Evolutionary conservation across 1,139 yeast species (phyloP), one percentile per base, ranked within the genome.

Genomic region (Saccharomyces pastorianus): DNA sequence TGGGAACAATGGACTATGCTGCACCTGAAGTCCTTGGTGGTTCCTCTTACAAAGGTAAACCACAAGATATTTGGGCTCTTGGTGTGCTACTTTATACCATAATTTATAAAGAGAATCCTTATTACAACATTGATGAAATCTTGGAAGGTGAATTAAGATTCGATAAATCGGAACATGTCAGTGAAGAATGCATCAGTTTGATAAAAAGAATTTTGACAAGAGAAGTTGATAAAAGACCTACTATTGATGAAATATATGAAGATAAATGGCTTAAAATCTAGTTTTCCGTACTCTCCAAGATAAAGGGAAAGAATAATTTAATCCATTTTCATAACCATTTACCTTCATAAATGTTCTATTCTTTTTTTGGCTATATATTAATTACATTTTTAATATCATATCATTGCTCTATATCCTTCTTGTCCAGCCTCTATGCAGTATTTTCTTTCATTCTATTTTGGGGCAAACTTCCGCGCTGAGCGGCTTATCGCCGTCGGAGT

Each of bases 61-160:
- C 96, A 0, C 99, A 93, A 69, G 99, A 93, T 70, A 84, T 91
- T 3, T 93, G 99, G 99, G 96, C 98, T 0, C 76, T 91, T 65
- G 99, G 99, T 1, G 87, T 93, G 23, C 74, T 93, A 56, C 73
- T 93, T 23, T 93, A 90, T 72, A 93, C 98, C 0, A 79, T 93
- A 67, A 77, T 91, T 14, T 93, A 86, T 75, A 89, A 90, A 67
- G 98, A 93, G 68, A 90, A 90, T 62, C 99, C 99, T 6, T 93
- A 91, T 66, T 88, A 89, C 70, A 89, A 88, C 66, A 95, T 91
- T 48, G 97, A 91, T 70, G 98, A 91, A 69, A 93, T 93, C 55
- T 82, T 91, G 83, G 96, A 89, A 63, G 96, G 95, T 3, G 91
- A 86, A 57, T 74, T 91, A 59, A 79, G 91, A 49, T 74, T 85